Conservation (phyloP, 2,329 filamentous ascomycete species). For the Colletotrichum euphorbiae region DNA sequence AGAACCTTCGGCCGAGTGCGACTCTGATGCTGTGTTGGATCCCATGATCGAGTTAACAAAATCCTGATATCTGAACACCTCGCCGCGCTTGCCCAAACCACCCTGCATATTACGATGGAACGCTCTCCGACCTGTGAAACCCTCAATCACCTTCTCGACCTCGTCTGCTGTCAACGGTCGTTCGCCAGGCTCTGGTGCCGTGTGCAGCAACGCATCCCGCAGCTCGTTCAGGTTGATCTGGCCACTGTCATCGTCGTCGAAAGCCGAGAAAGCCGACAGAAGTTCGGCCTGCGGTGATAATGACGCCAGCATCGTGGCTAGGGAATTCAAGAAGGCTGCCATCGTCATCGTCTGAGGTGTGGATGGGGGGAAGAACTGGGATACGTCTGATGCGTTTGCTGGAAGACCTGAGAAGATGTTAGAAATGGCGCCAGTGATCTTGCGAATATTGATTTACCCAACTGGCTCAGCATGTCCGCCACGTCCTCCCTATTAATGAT, state of each 20-base stretch:
- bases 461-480: conserved; percentile 85
- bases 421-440: background rate
- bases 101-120: conserved; percentile 75
- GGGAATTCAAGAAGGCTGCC: conserved; percentile 84
- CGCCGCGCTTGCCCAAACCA: conserved; percentile 74
- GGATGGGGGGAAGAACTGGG: conserved; percentile 83
- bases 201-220: conserved; percentile 84
- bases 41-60: conserved; percentile 81
- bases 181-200: conserved; percentile 80
- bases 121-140: conserved; percentile 85
- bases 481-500: conserved; percentile 85
- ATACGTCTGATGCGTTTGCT: conserved; percentile 75
- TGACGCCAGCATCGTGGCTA: conserved; percentile 79
- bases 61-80: conserved; percentile 94
- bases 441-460: conserved; percentile 65
- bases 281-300: conserved; percentile 85
- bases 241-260: conserved; percentile 95
- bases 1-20: conserved; percentile 43
- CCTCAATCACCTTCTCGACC: conserved; percentile 87
- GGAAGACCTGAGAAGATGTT: conserved; percentile 71
- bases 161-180: conserved; percentile 75
- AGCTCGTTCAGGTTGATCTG: conserved; percentile 88
- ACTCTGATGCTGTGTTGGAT: conserved; percentile 56
- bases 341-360: conserved; percentile 81
- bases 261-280: conserved; percentile 90